Base-by-base conservation (phyloP, 805 yeast genomes). In the Myxozyma lipomycoides region DNA sequence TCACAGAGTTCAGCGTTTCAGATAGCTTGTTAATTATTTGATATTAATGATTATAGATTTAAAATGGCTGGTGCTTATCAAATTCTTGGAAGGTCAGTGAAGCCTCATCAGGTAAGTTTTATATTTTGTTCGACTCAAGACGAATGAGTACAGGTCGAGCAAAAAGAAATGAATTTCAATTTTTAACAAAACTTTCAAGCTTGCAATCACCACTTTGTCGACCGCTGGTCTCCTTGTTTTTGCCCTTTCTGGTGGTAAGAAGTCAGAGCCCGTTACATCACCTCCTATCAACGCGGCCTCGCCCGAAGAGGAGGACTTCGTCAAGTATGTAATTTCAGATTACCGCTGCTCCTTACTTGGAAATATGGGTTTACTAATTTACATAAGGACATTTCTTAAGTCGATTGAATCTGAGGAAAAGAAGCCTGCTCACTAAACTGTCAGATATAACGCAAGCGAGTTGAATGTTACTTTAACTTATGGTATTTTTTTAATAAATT, bases 241-340 rank as follows among this genome's bases (percentile, higher is more conserved):
- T 43, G 93, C 93, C 67, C 84, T 86, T 70, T 89, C 69, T 81
- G 84, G 86, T 72, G 73, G 54, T 48, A 64, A 64, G 65, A 61
- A 63, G 64, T 46, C 59, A 39, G 71, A 81, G 23, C 74, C 78
- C 60, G 75, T 79, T 60, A 78, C 83, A 63, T 73, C 77, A 56
- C 89, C 93, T 41, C 73, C 82, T 37, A 78, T 88, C 69, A 78
- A 80, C 59, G 95, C 95, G 59, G 70, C 81, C 49, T 78, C 89
- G 45, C 81, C 88, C 61, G 97, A 88, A 65, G 97, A 90, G 75
- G 95, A 86, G 70, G 82, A 84, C 70, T 90, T 85, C 74, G 83
- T 90, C 53, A 54, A 64, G 62, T 65, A 49, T 52, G 67, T 61
- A 34, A 28, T 19, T 7, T n/a, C 18, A 9, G n/a, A 39, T 37